phyloP scores from a whole-genome alignment of 2,329 filamentous ascomycete genomes.

The Westerdykella sp. region DNA sequence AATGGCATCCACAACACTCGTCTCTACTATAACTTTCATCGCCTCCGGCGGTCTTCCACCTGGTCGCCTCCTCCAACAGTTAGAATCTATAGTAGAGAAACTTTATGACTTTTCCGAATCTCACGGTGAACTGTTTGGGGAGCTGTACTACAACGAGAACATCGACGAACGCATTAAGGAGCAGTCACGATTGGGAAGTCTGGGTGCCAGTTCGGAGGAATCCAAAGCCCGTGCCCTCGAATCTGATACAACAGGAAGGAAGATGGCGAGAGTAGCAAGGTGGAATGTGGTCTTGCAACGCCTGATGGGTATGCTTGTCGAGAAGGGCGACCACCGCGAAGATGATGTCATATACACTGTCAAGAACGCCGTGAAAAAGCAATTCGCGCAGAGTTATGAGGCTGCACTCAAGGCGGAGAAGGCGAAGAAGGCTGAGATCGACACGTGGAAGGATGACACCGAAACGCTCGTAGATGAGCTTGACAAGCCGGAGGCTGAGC shows the following conservation, averaged over 20 bases:
- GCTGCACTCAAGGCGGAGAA: slow-evolving; percentile 12
- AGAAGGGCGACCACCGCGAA: background rate
- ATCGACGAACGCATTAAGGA: slow-evolving; percentile 7
- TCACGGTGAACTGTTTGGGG: too few relatives aligned
- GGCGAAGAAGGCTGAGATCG: background rate
- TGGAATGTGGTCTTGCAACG: slow-evolving; percentile 26
- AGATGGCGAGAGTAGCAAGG: slow-evolving; percentile 22
- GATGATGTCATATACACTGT: slow-evolving; percentile 16
- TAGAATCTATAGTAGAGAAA: slow-evolving; percentile 32
- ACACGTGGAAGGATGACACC: too few relatives aligned
- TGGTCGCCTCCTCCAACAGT: slow-evolving; percentile 28
- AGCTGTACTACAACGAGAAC: too few relatives aligned
- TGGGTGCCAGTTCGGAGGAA: slow-evolving; percentile 9
- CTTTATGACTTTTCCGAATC: slow-evolving; percentile 18
- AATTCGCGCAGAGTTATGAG: slow-evolving; percentile 18
- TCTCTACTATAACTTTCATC: slow-evolving; percentile 22
- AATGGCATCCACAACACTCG: slow-evolving; percentile 18
- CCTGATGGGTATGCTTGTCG: slow-evolving; percentile 22
- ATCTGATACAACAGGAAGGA: slow-evolving; percentile 18
- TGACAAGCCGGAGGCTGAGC: background rate
- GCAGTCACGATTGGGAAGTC: slow-evolving; percentile 20
- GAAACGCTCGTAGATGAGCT: too few relatives aligned
- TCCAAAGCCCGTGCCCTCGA: background rate
- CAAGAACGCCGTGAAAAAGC: slow-evolving; percentile 15
- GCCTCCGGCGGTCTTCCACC: slow-evolving; percentile 20